phyloP scores from a whole-genome alignment of 305 asterid genomes.

The Petunia hybrid region DNA sequence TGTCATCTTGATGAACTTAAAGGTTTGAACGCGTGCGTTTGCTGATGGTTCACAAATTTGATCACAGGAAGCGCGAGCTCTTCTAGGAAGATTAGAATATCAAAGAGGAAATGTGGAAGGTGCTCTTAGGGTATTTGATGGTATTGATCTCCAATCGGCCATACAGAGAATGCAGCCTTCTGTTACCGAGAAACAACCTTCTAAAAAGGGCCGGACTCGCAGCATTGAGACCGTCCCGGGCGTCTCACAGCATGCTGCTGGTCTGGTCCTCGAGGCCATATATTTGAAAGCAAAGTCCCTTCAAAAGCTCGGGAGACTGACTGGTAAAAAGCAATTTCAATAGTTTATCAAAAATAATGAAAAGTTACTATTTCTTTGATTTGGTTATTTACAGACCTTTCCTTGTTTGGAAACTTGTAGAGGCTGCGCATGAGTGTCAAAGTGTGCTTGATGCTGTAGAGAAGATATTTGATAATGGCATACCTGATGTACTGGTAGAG shows the following conservation, averaged over 20 bases:
- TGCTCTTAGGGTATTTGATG: slow-evolving; percentile 95
- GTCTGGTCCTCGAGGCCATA: slow-evolving; percentile 92
- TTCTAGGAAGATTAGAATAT: slow-evolving; percentile 96
- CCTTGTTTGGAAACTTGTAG: slow-evolving; percentile 59
- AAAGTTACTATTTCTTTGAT: slow-evolving; percentile 41
- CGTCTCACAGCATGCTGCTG: slow-evolving; percentile 85
- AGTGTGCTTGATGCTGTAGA: slow-evolving; percentile 97
- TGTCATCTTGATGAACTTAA: slow-evolving; percentile 5
- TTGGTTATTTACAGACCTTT: slow-evolving; percentile 45
- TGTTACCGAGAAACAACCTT: slow-evolving; percentile 59
- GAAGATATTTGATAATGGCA: slow-evolving; percentile 83
- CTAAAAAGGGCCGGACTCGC: slow-evolving; percentile 79
- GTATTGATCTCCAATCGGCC: slow-evolving; percentile 96
- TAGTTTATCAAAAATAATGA: neutral
- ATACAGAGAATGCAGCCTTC: slow-evolving; percentile 85
- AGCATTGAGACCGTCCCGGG: slow-evolving; percentile 56
- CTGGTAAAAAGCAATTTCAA: slow-evolving; percentile 58
- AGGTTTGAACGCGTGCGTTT: slow-evolving; percentile 36
- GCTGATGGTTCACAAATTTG: slow-evolving; percentile 42
- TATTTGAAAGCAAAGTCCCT: slow-evolving; percentile 94
- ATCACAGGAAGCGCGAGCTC: slow-evolving; percentile 98
- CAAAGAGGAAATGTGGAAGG: slow-evolving; percentile 97
- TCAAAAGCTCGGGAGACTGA: slow-evolving; percentile 87
- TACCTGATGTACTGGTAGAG: slow-evolving; percentile 77
- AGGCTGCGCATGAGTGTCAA: slow-evolving; percentile 93